phyloP scores from a whole-genome alignment of 257 asterid genomes.

The Leptodermis oblonga region DNA sequence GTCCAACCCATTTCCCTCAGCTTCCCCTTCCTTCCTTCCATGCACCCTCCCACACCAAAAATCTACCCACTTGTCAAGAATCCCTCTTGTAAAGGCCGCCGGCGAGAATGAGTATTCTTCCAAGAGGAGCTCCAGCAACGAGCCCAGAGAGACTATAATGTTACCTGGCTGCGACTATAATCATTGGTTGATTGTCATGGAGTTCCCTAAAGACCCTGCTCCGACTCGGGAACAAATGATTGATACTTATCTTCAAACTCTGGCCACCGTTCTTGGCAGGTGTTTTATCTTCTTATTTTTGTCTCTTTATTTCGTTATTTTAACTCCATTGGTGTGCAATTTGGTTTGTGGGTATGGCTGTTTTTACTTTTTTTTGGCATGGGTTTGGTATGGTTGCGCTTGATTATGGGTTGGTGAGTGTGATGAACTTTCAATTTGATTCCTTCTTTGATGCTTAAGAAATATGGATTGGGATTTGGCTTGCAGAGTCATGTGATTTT shows the following conservation, averaged over 20 bases:
- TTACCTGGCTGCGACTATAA: constrained; percentile 98
- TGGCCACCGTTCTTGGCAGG: constrained; percentile 94
- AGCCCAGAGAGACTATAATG: constrained; percentile 86
- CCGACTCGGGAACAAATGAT: constrained; percentile 98
- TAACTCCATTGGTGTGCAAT: not conserved
- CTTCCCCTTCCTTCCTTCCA: constrained; percentile 36
- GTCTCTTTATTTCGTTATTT: not conserved
- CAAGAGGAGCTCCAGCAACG: constrained; percentile 49
- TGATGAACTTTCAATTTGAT: not conserved
- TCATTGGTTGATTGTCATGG: constrained; percentile 98
- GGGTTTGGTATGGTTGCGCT: not conserved
- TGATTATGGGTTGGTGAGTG: not conserved
- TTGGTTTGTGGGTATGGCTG: not conserved
- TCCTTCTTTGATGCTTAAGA: not conserved
- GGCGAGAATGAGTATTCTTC: constrained; percentile 54
- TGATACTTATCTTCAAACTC: constrained; percentile 88
- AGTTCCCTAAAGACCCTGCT: constrained; percentile 95
- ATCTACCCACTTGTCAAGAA: constrained; percentile 30
- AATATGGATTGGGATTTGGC: not conserved
- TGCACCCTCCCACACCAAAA: constrained; percentile 34
- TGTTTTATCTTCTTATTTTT: constrained; percentile 4
- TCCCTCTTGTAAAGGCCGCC: constrained; percentile 53
- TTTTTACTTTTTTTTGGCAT: not conserved
- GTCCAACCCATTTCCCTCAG: constrained; percentile 32
- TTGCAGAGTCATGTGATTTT: not conserved